phyloP scores from a whole-genome alignment of 768 basidiomycete species.

The Fomitopsis pulvina region DNA sequence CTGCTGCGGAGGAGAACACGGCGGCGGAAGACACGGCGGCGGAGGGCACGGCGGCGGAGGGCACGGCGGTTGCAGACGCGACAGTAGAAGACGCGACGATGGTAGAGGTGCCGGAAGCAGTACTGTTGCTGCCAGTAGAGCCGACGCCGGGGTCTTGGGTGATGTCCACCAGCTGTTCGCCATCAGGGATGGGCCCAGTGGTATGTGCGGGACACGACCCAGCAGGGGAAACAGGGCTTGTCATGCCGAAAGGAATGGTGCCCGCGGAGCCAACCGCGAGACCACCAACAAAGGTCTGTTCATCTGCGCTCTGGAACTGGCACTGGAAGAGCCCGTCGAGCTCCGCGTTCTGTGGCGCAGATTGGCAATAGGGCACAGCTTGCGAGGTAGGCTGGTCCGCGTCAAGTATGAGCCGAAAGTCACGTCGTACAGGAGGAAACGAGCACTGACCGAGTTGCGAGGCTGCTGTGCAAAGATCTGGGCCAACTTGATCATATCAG shows the following conservation, averaged over 20 bases:
- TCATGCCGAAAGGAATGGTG: slow-evolving; percentile 47
- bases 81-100: slow-evolving; percentile 6
- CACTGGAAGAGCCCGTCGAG: slow-evolving; percentile 53
- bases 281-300: slow-evolving; percentile 38
- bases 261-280: slow-evolving; percentile 35
- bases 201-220: slow-evolving; percentile 48
- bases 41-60: slow-evolving; percentile 6
- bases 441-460: slow-evolving; percentile 40
- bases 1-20: slow-evolving; percentile 1
- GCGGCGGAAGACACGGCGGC: slow-evolving; percentile 7
- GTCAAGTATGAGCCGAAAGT: background rate
- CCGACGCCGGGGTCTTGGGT: slow-evolving; percentile 15
- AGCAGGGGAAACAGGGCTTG: slow-evolving; percentile 32
- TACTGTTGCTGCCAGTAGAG: slow-evolving; percentile 5
- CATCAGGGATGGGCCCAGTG: slow-evolving; percentile 42
- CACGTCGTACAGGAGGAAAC: background rate
- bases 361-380: slow-evolving; percentile 41
- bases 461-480: slow-evolving; percentile 55
- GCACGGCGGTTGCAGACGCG: slow-evolving; percentile 8
- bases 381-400: slow-evolving; percentile 6
- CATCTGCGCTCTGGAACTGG: slow-evolving; percentile 44
- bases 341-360: slow-evolving; percentile 43
- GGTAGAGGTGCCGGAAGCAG: slow-evolving; percentile 3
- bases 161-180: slow-evolving; percentile 29
- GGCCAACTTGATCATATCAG: slow-evolving; percentile 42